Conservation (phyloP, 345 rosid genomes). For the Acer negundo region DNA sequence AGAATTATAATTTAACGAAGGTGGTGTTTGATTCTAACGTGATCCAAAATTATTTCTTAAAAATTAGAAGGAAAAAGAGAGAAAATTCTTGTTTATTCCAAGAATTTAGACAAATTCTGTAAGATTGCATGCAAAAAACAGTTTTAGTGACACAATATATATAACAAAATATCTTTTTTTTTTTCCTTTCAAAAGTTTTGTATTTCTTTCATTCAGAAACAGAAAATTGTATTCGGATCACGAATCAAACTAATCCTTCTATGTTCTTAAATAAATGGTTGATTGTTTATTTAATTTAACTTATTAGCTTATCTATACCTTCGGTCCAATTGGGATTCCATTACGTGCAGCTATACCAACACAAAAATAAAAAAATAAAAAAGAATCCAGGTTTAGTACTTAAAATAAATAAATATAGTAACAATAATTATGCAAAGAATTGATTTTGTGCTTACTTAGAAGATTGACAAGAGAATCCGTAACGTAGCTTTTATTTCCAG, state of each 20-base stretch:
- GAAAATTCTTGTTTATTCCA: no score
- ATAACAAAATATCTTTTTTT: no score
- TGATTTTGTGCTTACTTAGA: conserved; percentile 18
- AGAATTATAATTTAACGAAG: no score
- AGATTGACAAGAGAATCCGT: conserved; percentile 27
- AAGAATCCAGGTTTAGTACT: background rate
- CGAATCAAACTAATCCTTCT: background rate
- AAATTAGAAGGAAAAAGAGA: no score
- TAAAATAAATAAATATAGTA: background rate
- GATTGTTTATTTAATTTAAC: background rate
- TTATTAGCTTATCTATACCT: background rate
- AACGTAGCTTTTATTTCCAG: conserved; percentile 20
- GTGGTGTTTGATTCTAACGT: no score
- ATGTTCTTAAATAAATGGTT: background rate
- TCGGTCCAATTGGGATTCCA: conserved; percentile 27
- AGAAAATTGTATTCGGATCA: background rate
- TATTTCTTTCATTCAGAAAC: no score
- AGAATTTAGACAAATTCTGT: no score
- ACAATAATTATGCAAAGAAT: background rate
- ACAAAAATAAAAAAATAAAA: background rate
- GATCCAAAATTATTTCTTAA: no score
- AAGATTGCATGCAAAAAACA: no score
- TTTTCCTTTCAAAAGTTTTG: background rate
- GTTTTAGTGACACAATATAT: background rate
- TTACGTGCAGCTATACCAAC: conserved; percentile 21